phyloP scores from a whole-genome alignment of 768 basidiomycete species.

The Cytidiella melzeri region DNA sequence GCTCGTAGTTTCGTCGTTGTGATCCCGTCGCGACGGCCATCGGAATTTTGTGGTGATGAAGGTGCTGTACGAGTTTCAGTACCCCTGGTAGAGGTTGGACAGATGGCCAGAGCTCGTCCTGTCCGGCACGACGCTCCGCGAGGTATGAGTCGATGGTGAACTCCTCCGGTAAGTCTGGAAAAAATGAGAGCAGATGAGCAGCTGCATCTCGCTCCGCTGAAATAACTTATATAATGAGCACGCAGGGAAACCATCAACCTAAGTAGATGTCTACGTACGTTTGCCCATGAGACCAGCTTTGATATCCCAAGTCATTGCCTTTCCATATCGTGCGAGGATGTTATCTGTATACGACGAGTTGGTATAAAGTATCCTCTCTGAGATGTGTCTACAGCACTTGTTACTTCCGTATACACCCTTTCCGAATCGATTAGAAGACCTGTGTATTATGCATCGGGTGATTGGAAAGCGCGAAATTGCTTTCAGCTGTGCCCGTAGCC shows the following conservation, averaged over 20 bases:
- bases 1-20: slow-evolving; percentile 52
- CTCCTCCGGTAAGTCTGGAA: slow-evolving; percentile 55
- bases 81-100: slow-evolving; percentile 73
- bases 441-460: slow-evolving; percentile 20
- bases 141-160: slow-evolving; percentile 59
- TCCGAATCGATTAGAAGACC: slow-evolving; percentile 77
- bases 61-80: slow-evolving; percentile 59
- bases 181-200: slow-evolving; percentile 67
- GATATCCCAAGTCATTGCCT: slow-evolving; percentile 82
- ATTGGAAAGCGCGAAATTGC: too few species aligned
- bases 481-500: too few species aligned
- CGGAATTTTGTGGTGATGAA: slow-evolving; percentile 60
- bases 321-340: slow-evolving; percentile 65
- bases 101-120: slow-evolving; percentile 64
- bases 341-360: slow-evolving; percentile 41
- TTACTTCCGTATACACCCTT: slow-evolving; percentile 68
- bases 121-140: slow-evolving; percentile 44
- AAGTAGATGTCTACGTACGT: slow-evolving; percentile 47
- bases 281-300: slow-evolving; percentile 89
- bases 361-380: not conserved
- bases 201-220: slow-evolving; percentile 62
- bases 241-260: not conserved
- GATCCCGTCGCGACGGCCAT: slow-evolving; percentile 83
- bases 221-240: not conserved
- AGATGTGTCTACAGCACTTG: slow-evolving; percentile 39